These are phyloP conservation scores for Ogataea nitratoaversa DNA, from an alignment of 805 yeast species.

Conservation along the genomic window DNA sequence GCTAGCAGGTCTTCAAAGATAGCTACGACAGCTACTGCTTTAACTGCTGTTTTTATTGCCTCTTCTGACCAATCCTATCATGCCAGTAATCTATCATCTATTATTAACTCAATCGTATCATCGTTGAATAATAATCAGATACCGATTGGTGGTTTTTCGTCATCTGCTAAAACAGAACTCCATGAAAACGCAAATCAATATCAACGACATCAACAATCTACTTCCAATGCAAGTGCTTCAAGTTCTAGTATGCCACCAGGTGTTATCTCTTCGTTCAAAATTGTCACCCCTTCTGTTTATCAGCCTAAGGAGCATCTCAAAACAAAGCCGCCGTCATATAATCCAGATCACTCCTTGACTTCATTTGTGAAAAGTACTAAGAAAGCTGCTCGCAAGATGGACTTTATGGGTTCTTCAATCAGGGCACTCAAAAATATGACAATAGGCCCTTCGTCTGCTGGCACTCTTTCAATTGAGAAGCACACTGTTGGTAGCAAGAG, in stretches of 20 bases:
- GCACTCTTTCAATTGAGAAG: too few relatives aligned
- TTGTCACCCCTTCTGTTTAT: slow-evolving; percentile 4
- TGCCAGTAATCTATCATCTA: slow-evolving; percentile 15
- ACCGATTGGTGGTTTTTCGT: too few relatives aligned
- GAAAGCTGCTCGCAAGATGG: slow-evolving; percentile 1
- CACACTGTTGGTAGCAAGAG: too few relatives aligned
- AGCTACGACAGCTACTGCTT: slow-evolving; percentile 35
- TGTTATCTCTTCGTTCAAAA: slow-evolving; percentile 28
- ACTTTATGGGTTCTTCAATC: slow-evolving; percentile 4
- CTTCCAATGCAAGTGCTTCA: slow-evolving; percentile 22
- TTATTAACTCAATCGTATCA: slow-evolving; percentile 17
- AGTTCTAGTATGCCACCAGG: slow-evolving; percentile 27
- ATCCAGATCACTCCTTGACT: slow-evolving; percentile 21
- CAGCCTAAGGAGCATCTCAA: background rate
- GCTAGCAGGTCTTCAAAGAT: slow-evolving; percentile 6
- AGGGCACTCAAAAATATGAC: slow-evolving; percentile 7
- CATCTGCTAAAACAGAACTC: background rate
- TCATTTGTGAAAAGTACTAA: slow-evolving; percentile 13
- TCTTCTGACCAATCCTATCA: slow-evolving; percentile 16
- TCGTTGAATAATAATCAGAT: slow-evolving; percentile 15
- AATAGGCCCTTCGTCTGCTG: background rate
- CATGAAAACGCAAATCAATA: background rate
- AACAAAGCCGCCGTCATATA: slow-evolving; percentile 16
- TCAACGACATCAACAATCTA: too few relatives aligned
- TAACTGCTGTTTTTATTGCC: slow-evolving; percentile 35